phyloP scores from a whole-genome alignment of 2,329 filamentous ascomycete genomes.

The Metarhizium rileyi region DNA sequence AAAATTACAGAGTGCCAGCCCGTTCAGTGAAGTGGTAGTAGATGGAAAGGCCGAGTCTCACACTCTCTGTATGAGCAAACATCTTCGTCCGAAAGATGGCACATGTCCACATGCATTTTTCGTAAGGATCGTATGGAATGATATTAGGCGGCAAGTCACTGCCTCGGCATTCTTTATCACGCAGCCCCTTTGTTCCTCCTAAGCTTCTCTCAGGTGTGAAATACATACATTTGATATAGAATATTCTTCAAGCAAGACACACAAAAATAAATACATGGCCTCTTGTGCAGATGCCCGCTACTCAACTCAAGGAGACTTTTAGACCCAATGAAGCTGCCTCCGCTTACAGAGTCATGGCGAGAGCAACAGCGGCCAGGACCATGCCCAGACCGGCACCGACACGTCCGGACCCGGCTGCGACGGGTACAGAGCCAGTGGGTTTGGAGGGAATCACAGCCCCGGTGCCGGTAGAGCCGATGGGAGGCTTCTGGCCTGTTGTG shows the following conservation, averaged over 20 bases:
- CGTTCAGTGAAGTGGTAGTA: constrained; percentile 18
- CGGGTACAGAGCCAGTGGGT: constrained; percentile 23
- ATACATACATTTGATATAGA: constrained; percentile 10
- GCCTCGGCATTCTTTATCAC: neutral
- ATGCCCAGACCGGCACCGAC: constrained; percentile 35
- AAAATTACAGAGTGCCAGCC: constrained; percentile 24
- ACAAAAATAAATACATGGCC: constrained; percentile 1
- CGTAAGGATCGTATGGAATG: constrained; percentile 51
- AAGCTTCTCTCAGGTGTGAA: neutral
- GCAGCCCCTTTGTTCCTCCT: neutral
- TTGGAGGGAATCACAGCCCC: constrained; percentile 23
- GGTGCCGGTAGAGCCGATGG: constrained; percentile 21
- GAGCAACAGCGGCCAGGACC: constrained; percentile 33
- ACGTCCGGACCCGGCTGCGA: constrained; percentile 30
- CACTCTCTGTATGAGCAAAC: constrained; percentile 15
- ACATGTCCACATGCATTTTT: constrained; percentile 25
- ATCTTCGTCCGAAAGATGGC: constrained; percentile 12
- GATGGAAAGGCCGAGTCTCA: constrained; percentile 17
- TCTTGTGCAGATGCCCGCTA: neutral
- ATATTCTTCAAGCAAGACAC: neutral
- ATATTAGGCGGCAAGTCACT: constrained; percentile 19
- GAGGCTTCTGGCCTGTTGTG: constrained; percentile 1
- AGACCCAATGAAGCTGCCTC: neutral
- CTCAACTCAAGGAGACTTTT: neutral
- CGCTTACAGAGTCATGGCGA: constrained; percentile 37